A percentile compares a stretch with the other conserved stretches of the same genome.
Conservation (phyloP, 2,329 filamentous ascomycete genomes). For the Fusarium devonianum region DNA sequence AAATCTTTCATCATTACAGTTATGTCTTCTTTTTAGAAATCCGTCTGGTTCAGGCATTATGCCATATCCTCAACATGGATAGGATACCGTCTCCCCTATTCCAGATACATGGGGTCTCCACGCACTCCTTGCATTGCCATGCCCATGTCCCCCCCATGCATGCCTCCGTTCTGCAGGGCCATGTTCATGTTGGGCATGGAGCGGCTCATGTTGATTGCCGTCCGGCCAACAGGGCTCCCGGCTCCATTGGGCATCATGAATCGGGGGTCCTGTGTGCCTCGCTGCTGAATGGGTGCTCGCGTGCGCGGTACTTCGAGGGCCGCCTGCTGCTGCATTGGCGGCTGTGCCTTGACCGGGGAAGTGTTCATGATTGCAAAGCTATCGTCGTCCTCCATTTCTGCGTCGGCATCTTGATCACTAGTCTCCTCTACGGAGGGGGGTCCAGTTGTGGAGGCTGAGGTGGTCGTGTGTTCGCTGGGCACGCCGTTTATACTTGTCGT, state of each 20-base stretch:
- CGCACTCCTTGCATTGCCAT: constrained; percentile 56
- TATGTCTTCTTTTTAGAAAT: constrained; percentile 20
- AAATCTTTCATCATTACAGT: constrained; percentile 44
- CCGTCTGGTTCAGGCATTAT: constrained; percentile 13
- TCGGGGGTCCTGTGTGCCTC: constrained; percentile 45
- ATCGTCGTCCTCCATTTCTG: constrained; percentile 67
- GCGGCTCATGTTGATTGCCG: constrained; percentile 51
- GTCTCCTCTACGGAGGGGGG: constrained; percentile 55
- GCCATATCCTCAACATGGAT: constrained; percentile 1
- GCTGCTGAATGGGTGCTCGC: constrained; percentile 48
- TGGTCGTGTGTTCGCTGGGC: constrained; percentile 45
- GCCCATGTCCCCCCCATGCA: constrained; percentile 54
- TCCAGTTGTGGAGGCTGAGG: constrained; percentile 46
- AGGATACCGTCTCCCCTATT: constrained; percentile 43
- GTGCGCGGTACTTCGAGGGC: constrained; percentile 55
- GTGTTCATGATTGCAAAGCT: constrained; percentile 59
- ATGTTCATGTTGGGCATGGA: constrained; percentile 57
- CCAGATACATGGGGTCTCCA: constrained; percentile 61
- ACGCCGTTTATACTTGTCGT: constrained; percentile 47
- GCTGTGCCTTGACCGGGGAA: constrained; percentile 49
- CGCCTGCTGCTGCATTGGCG: constrained; percentile 50
- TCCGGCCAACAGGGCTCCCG: constrained; percentile 46
- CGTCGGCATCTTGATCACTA: constrained; percentile 54
- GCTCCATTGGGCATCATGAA: constrained; percentile 55
- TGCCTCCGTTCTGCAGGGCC: constrained; percentile 49